Conservation (phyloP, 78 protist genomes). For the slime mould (Dictyostelium discoideum) region dicty_2.7 NC_007089.4:726001-726500, state of each 20-base stretch:
- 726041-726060: no score
- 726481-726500: conserved; percentile 96
- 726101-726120: no score
- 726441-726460: conserved; percentile 79
- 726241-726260: conserved; percentile 75
- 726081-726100: not conserved
- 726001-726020: not conserved
- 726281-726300: conserved; percentile 77
- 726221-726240: not conserved
- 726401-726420: conserved; percentile 94
- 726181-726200: not conserved
- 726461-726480: conserved; percentile 86
- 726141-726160: no score
- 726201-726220: not conserved
- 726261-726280: conserved; percentile 75
- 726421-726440: conserved; percentile 87
- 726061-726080: not conserved
- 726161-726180: no score
- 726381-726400: conserved; percentile 90
- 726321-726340: conserved; percentile 92
- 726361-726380: conserved; percentile 88
- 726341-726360: conserved; percentile 94
- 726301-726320: conserved; percentile 96
- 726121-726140: no score
- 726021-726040: no score